These are phyloP conservation scores for Rhazya stricta DNA, from an alignment of 257 asterid species.

Conservation along the genomic window DNA sequence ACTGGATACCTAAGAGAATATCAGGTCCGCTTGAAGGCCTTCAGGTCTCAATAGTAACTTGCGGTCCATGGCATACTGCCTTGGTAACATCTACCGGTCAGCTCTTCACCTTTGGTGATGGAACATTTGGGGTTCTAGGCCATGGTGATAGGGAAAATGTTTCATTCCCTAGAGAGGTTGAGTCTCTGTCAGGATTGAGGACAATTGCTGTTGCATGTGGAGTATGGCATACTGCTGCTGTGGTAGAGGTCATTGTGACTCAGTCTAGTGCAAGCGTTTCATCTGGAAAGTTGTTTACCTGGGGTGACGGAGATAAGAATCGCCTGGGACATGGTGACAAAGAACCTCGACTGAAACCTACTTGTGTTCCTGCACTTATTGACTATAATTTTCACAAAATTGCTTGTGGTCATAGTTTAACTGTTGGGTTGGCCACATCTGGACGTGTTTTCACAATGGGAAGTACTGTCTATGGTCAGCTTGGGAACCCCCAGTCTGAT, in stretches of 20 bases:
- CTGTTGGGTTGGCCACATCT: constrained; percentile 69
- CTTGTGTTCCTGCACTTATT: constrained; percentile 89
- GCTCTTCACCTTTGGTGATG: constrained; percentile 86
- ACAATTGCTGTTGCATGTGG: constrained; percentile 91
- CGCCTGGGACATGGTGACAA: constrained; percentile 96
- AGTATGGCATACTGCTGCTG: constrained; percentile 97
- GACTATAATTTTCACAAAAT: constrained; percentile 73
- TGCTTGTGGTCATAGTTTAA: constrained; percentile 88
- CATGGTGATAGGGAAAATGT: constrained; percentile 72
- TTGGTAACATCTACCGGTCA: constrained; percentile 69
- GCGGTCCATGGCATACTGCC: constrained; percentile 98
- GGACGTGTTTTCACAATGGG: constrained; percentile 89
- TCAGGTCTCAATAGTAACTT: constrained; percentile 63
- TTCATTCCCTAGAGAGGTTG: constrained; percentile 69
- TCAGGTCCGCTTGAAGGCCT: constrained; percentile 90
- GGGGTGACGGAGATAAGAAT: constrained; percentile 96
- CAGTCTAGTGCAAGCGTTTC: constrained; percentile 75
- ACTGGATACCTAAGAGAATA: constrained; percentile 92
- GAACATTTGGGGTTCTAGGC: constrained; percentile 89
- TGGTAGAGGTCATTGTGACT: constrained; percentile 79
- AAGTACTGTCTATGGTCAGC: constrained; percentile 87
- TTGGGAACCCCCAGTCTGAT: constrained; percentile 73
- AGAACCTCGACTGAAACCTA: constrained; percentile 80
- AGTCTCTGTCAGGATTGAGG: constrained; percentile 73
- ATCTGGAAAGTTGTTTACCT: constrained; percentile 84